These are phyloP conservation scores for Angomonas deanei DNA, from an alignment of 208 protist species.

Conservation along the genomic window DNA sequence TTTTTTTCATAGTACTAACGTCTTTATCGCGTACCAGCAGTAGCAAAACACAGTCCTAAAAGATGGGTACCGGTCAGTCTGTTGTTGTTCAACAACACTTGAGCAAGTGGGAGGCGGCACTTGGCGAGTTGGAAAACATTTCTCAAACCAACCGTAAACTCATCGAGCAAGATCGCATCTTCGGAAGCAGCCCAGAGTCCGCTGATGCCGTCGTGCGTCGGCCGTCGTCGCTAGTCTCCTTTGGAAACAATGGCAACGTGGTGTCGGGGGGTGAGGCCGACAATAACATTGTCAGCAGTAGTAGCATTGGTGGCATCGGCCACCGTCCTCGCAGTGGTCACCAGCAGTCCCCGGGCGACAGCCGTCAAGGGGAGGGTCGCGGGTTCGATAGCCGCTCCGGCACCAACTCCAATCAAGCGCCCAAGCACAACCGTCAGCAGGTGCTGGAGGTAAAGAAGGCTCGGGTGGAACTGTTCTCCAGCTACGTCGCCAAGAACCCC, in stretches of 20 bases:
- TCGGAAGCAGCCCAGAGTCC: slow-evolving; percentile 11
- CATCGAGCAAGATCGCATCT: slow-evolving; percentile 64
- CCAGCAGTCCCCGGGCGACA: slow-evolving; percentile 5
- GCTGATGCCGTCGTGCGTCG: slow-evolving; percentile 14
- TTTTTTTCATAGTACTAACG: slow-evolving; percentile 1
- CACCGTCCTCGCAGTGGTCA: slow-evolving; percentile 7
- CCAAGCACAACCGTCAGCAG: slow-evolving; percentile 62
- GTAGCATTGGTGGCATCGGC: neutral
- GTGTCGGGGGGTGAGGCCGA: slow-evolving; percentile 6
- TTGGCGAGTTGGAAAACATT: slow-evolving; percentile 57
- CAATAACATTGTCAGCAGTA: neutral
- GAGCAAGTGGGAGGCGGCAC: slow-evolving; percentile 61
- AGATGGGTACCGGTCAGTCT: slow-evolving; percentile 61
- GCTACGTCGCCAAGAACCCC: slow-evolving; percentile 57
- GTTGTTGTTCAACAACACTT: slow-evolving; percentile 59
- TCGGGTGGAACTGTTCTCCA: slow-evolving; percentile 65
- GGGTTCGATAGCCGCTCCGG: slow-evolving; percentile 6
- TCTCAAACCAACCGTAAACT: slow-evolving; percentile 36
- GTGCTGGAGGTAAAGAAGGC: slow-evolving; percentile 59
- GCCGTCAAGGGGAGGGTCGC: neutral
- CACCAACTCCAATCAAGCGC: slow-evolving; percentile 15
- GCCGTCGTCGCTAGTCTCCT: slow-evolving; percentile 69
- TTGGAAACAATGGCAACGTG: slow-evolving; percentile 23
- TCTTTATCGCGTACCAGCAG: neutral
- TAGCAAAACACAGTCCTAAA: slow-evolving; percentile 7